Conservation (phyloP, 2,329 filamentous ascomycete genomes). For the Geosmithia morbida region DNA sequence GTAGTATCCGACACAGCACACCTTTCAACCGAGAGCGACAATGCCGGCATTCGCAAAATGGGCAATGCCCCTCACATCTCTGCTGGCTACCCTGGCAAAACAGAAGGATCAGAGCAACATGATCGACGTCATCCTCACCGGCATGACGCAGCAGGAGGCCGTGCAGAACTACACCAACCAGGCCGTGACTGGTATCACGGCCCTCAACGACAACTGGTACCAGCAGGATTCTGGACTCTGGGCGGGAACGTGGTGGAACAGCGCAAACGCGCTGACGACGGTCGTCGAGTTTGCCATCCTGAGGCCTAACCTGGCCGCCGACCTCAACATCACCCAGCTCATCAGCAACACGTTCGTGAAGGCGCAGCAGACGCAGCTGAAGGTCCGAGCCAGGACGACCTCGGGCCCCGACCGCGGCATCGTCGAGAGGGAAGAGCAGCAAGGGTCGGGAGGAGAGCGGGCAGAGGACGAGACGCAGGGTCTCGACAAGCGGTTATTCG, state of each 20-base stretch:
- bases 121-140: background rate
- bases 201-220: slow-evolving; percentile 46
- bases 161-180: slow-evolving; percentile 3
- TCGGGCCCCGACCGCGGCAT: background rate
- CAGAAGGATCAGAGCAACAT: background rate
- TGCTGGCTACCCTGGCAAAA: background rate
- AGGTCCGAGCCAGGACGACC: background rate
- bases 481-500: slow-evolving; percentile 7
- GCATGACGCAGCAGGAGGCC: slow-evolving; percentile 8
- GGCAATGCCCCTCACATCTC: background rate
- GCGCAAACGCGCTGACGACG: slow-evolving; percentile 49
- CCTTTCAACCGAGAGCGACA: background rate
- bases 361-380: slow-evolving; percentile 21
- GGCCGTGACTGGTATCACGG: slow-evolving; percentile 17
- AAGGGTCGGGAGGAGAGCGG: background rate
- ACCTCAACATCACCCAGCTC: slow-evolving; percentile 21
- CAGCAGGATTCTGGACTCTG: slow-evolving; percentile 45
- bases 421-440: background rate
- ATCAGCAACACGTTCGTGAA: slow-evolving; percentile 29
- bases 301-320: slow-evolving; percentile 16
- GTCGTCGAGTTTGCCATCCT: slow-evolving; percentile 38
- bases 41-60: background rate
- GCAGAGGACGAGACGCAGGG: background rate
- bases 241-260: slow-evolving; percentile 59
- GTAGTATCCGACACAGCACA: background rate